phyloP scores from a whole-genome alignment of 179 eudicot species.

The Spinacia oleracea region DNA sequence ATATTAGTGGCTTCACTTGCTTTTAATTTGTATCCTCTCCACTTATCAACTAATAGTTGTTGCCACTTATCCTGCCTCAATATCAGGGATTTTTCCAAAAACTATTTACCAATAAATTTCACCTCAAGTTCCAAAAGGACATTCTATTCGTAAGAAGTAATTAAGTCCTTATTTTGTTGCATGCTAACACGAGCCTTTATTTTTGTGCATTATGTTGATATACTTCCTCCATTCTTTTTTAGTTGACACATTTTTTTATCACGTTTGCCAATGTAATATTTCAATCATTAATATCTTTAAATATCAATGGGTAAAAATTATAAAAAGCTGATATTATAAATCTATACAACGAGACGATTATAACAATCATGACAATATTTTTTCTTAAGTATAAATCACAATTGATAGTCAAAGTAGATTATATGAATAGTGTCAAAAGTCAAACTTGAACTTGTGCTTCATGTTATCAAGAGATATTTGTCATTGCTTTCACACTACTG shows the following conservation, averaged over 20 bases:
- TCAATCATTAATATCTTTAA: too few species aligned
- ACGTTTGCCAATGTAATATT: too few species aligned
- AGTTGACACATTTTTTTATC: too few species aligned
- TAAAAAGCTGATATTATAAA: too few species aligned
- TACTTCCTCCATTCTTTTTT: too few species aligned
- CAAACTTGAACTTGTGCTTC: not conserved
- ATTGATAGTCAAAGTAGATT: too few species aligned
- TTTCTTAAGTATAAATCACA: too few species aligned
- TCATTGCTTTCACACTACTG: conserved; percentile 1
- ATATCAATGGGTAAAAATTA: too few species aligned
- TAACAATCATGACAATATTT: too few species aligned
- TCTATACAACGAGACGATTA: too few species aligned
- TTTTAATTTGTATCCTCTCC: not conserved
- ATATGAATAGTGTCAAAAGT: not conserved
- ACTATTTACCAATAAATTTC: not conserved
- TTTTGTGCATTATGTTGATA: not conserved
- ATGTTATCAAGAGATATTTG: not conserved
- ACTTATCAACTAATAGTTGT: not conserved
- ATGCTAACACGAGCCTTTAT: not conserved
- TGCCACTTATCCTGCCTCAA: not conserved
- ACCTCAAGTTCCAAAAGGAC: not conserved
- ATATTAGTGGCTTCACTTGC: not conserved
- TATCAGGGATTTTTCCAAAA: not conserved
- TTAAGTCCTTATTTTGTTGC: not conserved
- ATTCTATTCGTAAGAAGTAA: not conserved